Conservation (phyloP, 192 early-diverging fungal genomes). For the Coemansia sp. region DNA sequence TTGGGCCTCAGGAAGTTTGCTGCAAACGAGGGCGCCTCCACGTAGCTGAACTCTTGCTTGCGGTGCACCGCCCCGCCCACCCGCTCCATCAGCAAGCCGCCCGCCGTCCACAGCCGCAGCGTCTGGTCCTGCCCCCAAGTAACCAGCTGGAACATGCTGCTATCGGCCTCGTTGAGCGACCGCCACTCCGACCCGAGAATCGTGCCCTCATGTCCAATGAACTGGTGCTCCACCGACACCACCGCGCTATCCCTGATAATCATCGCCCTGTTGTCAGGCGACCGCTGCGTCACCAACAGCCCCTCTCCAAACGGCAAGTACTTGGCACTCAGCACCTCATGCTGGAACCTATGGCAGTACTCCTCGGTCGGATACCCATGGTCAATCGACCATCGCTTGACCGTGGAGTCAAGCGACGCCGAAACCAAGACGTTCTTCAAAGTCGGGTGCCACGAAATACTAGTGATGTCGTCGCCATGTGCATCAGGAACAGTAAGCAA, state of each 20-base stretch:
- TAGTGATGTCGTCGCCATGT: conserved; percentile 37
- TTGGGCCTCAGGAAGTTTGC: conserved; percentile 43
- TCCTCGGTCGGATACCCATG: conserved; percentile 10
- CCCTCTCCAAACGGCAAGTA: conserved; percentile 44
- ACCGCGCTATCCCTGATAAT: conserved; percentile 22
- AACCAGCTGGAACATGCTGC: conserved; percentile 33
- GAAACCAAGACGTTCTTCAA: conserved; percentile 23
- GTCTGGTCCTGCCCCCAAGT: conserved; percentile 50
- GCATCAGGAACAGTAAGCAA: conserved; percentile 32
- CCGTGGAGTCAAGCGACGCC: conserved; percentile 29
- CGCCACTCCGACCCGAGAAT: conserved; percentile 43
- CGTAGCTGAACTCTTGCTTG: background rate
- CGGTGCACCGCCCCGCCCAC: conserved; percentile 7
- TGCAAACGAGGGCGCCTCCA: conserved; percentile 29
- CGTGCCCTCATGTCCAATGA: conserved; percentile 29
- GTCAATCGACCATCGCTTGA: conserved; percentile 35
- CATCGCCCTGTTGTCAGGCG: conserved; percentile 12
- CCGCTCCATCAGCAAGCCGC: conserved; percentile 10
- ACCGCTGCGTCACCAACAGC: conserved; percentile 26
- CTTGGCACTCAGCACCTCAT: conserved; percentile 33
- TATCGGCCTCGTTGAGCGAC: conserved; percentile 2
- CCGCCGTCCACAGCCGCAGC: conserved; percentile 41
- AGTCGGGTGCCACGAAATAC: conserved; percentile 44
- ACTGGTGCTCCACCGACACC: conserved; percentile 25
- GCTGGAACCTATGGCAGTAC: conserved; percentile 17